Conservation (phyloP, 2,329 filamentous ascomycete genomes). For the Phialocephala subalpina region DNA sequence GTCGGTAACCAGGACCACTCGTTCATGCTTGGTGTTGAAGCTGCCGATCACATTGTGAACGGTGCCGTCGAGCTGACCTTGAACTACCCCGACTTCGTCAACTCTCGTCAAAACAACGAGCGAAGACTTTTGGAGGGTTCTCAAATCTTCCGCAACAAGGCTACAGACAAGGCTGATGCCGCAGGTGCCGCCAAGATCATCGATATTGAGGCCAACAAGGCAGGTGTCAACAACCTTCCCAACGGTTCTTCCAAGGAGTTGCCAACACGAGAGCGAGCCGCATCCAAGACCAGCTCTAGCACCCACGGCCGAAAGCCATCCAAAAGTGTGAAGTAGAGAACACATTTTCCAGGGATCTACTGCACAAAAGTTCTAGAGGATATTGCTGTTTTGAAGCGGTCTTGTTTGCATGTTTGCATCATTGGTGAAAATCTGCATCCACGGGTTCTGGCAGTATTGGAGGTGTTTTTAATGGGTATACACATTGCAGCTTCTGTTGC, state of each 20-base stretch:
- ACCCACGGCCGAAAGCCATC: conserved; percentile 46
- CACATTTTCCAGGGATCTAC: not conserved
- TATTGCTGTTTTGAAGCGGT: conserved; percentile 7
- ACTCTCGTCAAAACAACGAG: conserved; percentile 52
- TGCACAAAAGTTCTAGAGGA: conserved; percentile 1
- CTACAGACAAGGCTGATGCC: conserved; percentile 40
- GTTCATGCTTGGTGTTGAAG: conserved; percentile 81
- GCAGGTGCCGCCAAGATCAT: conserved; percentile 45
- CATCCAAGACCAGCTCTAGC: conserved; percentile 45
- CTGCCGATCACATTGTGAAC: conserved; percentile 76
- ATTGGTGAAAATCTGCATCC: conserved; percentile 3
- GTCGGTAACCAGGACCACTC: conserved; percentile 80
- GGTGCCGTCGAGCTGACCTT: conserved; percentile 78
- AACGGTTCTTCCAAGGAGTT: conserved; percentile 33
- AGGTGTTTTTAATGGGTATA: not conserved
- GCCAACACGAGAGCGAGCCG: conserved; percentile 41
- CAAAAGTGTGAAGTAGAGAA: conserved; percentile 45
- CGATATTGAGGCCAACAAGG: conserved; percentile 43
- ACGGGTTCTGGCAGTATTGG: conserved; percentile 1
- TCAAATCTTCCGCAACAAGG: conserved; percentile 43
- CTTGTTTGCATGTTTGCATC: conserved; percentile 11
- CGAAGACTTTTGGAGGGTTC: conserved; percentile 47
- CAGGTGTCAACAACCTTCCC: conserved; percentile 27
- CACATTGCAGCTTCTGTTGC: conserved; percentile 2
- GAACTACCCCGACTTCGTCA: conserved; percentile 82